Evolutionary conservation across 768 basidiomycete genomes (phyloP).

Genomic region (Rubroboletus satanas): DNA sequence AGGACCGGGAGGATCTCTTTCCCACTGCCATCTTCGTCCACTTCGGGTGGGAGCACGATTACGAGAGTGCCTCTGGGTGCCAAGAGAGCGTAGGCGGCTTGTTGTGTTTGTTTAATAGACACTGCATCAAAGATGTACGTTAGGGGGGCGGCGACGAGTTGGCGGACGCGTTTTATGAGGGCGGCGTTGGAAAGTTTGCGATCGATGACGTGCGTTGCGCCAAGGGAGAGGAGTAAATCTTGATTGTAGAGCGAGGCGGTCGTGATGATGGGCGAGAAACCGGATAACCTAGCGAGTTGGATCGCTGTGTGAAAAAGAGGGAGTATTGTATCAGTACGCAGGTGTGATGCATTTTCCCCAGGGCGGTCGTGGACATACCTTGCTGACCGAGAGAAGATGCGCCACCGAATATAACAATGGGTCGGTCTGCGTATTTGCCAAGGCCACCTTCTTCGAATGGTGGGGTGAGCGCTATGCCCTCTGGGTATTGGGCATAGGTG

Average conservation of each 20-base stretch:
- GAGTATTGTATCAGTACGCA: too few species aligned
- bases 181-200: slow-evolving; percentile 17
- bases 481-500: slow-evolving; percentile 27
- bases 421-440: slow-evolving; percentile 29
- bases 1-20: neutral
- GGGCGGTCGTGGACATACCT: slow-evolving; percentile 15
- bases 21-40: neutral
- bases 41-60: neutral
- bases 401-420: slow-evolving; percentile 37
- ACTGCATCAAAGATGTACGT: slow-evolving; percentile 28
- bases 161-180: slow-evolving; percentile 1
- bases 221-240: slow-evolving; percentile 30
- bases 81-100: slow-evolving; percentile 28
- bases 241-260: slow-evolving; percentile 35
- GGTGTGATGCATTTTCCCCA: too few species aligned
- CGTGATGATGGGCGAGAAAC: slow-evolving; percentile 36
- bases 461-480: slow-evolving; percentile 26
- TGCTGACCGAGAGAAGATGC: slow-evolving; percentile 36
- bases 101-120: slow-evolving; percentile 31
- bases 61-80: slow-evolving; percentile 29
- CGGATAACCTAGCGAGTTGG: slow-evolving; percentile 31
- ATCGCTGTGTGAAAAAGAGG: slow-evolving; percentile 16
- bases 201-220: slow-evolving; percentile 36
- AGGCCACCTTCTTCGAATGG: slow-evolving; percentile 28
- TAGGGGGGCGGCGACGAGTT: neutral